Conservation (phyloP, 2,329 filamentous ascomycete genomes). For the Cercospora beticola region DNA sequence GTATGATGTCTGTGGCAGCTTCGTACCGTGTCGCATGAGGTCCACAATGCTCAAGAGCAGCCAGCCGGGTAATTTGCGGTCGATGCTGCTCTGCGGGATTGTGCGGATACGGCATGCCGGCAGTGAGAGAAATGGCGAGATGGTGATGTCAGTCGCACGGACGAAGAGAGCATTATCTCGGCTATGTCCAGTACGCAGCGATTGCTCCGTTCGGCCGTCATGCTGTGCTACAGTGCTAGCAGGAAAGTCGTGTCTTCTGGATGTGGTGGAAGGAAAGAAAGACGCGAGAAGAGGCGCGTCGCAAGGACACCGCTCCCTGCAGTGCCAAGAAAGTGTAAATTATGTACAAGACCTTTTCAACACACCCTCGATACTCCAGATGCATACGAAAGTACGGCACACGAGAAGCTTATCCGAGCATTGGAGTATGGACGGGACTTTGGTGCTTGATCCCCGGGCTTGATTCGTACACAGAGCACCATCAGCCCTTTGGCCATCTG, state of each 20-base stretch:
- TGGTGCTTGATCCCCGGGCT: not conserved
- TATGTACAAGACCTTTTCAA: not conserved
- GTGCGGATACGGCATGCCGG: not conserved
- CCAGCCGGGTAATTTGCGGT: not conserved
- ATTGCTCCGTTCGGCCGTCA: not conserved
- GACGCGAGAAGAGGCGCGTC: not conserved
- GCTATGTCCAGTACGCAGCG: not conserved
- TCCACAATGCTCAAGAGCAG: not conserved
- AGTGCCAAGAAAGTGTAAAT: not conserved
- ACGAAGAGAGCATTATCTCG: not conserved
- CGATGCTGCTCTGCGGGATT: not conserved
- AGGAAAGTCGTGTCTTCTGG: not conserved
- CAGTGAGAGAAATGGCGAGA: not conserved
- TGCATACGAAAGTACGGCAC: not conserved
- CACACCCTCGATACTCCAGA: not conserved
- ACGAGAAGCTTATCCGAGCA: not conserved
- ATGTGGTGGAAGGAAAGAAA: not conserved
- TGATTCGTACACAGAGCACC: not conserved
- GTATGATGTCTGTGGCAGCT: not conserved
- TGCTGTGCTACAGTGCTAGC: not conserved
- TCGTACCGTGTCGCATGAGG: not conserved
- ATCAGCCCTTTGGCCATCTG: no score
- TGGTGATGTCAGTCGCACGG: constrained; percentile 4
- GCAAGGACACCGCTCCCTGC: not conserved
- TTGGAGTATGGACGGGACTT: not conserved